Base-by-base conservation (phyloP, 768 basidiomycete genomes). In the Trametes cubensis region DNA sequence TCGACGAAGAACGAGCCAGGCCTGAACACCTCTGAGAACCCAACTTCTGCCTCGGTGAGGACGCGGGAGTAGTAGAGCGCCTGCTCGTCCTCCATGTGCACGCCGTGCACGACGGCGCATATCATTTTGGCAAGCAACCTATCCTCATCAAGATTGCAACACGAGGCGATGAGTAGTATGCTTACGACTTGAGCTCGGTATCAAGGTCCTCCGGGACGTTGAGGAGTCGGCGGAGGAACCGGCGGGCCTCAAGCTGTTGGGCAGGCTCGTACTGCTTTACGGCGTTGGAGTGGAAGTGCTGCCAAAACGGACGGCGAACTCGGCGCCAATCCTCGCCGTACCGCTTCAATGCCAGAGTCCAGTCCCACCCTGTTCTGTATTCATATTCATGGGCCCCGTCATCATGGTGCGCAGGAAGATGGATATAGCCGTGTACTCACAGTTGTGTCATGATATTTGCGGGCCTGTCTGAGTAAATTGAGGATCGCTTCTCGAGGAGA, bases 1-100 rank as follows among this genome's bases (percentile, higher is more conserved):
- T 73, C 71, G 39, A 73, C 68, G 5, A 71, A 55, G 64, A 65
- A 72, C 1, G 66, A 47, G 3, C 71, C 70, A 13, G 71, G 67
- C 4, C 47, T 40, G 20, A 61, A 23, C 4, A 58, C 21, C 40
- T 56, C 47, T 10, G 54, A 14, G 34, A 59, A 46, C 2, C 50
- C 66, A 8, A 55, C 39, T 53, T 25, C 67, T 59, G 10, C 59
- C 34, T 54, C 58, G 14, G 55, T 56, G 56, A 55, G 48, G 26
- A 17, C 48, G 26, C 28, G 10, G 26, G n/a, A 15, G 26, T 26
- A 49, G 25, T 18, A 34, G 34, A 34, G 23, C 26, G 14, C 25
- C 23, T 34, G 53, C 20, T 39, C 26, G 34, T 63, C 52, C 21
- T 56, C 44, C 14, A 26, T 13, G 2, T 23, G 48, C 23, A 49